Conservation (phyloP, 441 rosid genomes). For the Kokia cookei region DNA sequence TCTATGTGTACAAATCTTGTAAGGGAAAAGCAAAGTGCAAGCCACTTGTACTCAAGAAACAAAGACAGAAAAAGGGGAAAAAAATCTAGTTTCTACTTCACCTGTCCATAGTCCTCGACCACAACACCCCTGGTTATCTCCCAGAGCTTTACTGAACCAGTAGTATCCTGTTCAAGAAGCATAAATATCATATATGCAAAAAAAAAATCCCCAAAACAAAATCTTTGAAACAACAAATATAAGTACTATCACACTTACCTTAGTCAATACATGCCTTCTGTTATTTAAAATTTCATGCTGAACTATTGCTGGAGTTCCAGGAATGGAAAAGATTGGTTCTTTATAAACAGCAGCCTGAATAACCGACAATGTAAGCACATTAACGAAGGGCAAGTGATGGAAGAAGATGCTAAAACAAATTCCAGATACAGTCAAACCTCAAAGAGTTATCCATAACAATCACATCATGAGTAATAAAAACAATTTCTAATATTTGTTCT, state of each 20-base stretch:
- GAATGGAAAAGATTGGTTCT: slow-evolving; percentile 68
- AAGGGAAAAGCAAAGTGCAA: slow-evolving; percentile 2
- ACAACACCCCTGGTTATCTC: slow-evolving; percentile 86
- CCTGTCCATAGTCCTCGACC: slow-evolving; percentile 93
- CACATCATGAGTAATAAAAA: neutral
- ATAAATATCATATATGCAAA: slow-evolving; percentile 11
- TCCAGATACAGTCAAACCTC: neutral
- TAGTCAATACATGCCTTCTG: slow-evolving; percentile 92
- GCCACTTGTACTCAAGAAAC: neutral
- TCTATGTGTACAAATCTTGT: neutral
- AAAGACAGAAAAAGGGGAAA: neutral
- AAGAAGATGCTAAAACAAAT: neutral
- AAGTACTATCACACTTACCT: slow-evolving; percentile 40
- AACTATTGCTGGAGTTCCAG: slow-evolving; percentile 90
- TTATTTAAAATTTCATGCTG: slow-evolving; percentile 95
- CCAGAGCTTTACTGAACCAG: slow-evolving; percentile 93
- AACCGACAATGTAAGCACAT: neutral
- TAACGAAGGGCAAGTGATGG: neutral
- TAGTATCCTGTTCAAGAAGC: slow-evolving; percentile 60
- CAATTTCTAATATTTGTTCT: neutral
- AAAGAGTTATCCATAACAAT: neutral
- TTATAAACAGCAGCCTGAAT: slow-evolving; percentile 75
- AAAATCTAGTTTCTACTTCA: slow-evolving; percentile 16
- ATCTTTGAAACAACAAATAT: neutral
- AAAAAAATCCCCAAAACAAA: slow-evolving; percentile 1